Percentiles rank a stretch among this genome's conserved stretches.
Conservation (phyloP, 345 rosid species). For the Pistacia vera region DNA sequence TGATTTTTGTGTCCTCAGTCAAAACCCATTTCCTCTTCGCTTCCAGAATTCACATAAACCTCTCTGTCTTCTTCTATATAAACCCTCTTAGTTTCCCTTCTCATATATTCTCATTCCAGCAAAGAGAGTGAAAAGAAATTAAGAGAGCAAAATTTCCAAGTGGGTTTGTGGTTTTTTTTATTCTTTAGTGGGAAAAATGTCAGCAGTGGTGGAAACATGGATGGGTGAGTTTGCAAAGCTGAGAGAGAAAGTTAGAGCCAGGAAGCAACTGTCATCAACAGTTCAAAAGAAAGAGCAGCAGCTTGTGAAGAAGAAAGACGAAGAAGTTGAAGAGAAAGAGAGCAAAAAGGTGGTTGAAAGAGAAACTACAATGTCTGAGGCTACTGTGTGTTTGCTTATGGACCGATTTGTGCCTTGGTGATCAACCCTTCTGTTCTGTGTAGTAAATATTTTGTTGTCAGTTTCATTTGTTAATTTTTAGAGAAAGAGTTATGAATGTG, state of each 20-base stretch:
- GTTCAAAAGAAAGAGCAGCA: constrained; percentile 1
- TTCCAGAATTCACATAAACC: background rate
- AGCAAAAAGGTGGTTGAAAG: constrained; percentile 29
- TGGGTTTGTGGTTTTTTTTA: background rate
- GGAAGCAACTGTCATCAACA: constrained; percentile 34
- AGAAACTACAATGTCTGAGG: constrained; percentile 56
- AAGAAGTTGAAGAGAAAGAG: constrained; percentile 22
- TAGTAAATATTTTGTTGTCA: background rate
- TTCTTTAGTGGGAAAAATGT: constrained; percentile 29
- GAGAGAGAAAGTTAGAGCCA: constrained; percentile 43
- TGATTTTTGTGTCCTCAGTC: background rate
- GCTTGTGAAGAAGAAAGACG: constrained; percentile 14
- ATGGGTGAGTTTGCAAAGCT: constrained; percentile 59
- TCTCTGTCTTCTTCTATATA: constrained; percentile 17
- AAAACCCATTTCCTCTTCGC: background rate
- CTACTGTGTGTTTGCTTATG: constrained; percentile 71
- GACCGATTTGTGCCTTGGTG: constrained; percentile 83
- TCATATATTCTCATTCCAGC: no score
- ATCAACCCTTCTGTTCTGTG: background rate
- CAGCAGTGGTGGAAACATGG: constrained; percentile 54
- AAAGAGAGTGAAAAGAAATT: no score
- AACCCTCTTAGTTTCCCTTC: constrained; percentile 1
- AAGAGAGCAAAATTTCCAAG: no score
- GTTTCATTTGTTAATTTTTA: no score
- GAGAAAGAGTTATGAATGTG: background rate